Percentiles rank a stretch among this genome's conserved stretches.
Conservation (phyloP, 2,329 filamentous ascomycete species). For the Penicillium sp. region DNA sequence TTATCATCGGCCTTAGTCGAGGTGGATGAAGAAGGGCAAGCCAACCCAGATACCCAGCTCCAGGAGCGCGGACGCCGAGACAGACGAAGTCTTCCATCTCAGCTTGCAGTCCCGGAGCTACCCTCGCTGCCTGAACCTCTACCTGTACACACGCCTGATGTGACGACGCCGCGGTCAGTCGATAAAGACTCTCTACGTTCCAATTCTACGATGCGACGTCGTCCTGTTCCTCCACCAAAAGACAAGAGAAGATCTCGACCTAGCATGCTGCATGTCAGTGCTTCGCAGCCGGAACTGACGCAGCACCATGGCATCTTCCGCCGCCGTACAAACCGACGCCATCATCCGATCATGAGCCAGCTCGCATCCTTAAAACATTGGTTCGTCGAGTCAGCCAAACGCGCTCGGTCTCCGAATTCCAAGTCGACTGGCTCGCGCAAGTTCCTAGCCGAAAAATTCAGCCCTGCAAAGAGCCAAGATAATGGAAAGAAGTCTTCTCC, state of each 20-base stretch:
- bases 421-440: slow-evolving; percentile 42
- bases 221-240: slow-evolving; percentile 83
- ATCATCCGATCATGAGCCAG: slow-evolving; percentile 68
- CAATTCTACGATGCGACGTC: slow-evolving; percentile 74
- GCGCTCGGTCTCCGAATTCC: slow-evolving; percentile 60
- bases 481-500: slow-evolving; percentile 31
- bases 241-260: slow-evolving; percentile 78
- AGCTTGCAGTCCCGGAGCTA: slow-evolving; percentile 72
- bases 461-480: slow-evolving; percentile 44
- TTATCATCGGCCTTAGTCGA: slow-evolving; percentile 77
- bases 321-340: slow-evolving; percentile 58
- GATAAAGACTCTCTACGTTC: slow-evolving; percentile 76
- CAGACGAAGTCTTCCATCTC: slow-evolving; percentile 69
- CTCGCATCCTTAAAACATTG: slow-evolving; percentile 71
- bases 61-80: slow-evolving; percentile 76
- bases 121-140: slow-evolving; percentile 71
- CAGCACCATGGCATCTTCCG: slow-evolving; percentile 61
- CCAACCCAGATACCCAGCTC: slow-evolving; percentile 56
- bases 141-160: slow-evolving; percentile 38
- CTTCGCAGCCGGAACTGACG: slow-evolving; percentile 67
- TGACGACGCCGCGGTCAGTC: slow-evolving; percentile 60
- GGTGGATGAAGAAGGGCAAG: slow-evolving; percentile 74
- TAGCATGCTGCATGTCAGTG: slow-evolving; percentile 85
- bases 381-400: slow-evolving; percentile 70
- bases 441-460: slow-evolving; percentile 44